Evolutionary conservation across 1,139 yeast genomes (phyloP), one percentile per base, ranked within the genome.

Genomic region (Sugiyamaella novakii): DNA sequence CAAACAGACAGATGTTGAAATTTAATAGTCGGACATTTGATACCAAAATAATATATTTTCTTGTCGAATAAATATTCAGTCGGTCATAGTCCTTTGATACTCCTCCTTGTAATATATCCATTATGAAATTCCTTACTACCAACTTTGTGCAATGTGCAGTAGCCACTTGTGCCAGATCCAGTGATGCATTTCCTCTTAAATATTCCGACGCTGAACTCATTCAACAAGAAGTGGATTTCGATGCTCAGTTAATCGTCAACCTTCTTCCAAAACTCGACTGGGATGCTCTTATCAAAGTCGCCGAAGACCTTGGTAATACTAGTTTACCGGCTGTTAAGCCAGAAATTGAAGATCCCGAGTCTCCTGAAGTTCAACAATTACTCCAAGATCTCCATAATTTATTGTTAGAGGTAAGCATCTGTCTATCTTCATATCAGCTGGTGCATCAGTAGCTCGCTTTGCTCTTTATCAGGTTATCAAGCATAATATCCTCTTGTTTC

Each of bases 131-230:
- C 62, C 74, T 92, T 37, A 91, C 98, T 27, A 87, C 98, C 36
- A 92, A 94, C 68, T 94, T 92, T 68, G 95, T 92, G 54, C 89
- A 86, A 67, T 92, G 99, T 69, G 92, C 98, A 0, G 87, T 89
- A 54, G 83, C 85, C 62, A 64, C 81, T 4, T 92, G 99, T 64
- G 87, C 84, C 51, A 72, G 81, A 24, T 78, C 92, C 7, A 78
- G 80, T 25, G 80, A 81, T 5, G 80, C 95, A 15, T 92, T 89
- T 65, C 99, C 99, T 1, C 76, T 92, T 51, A 74, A 76, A 55
- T 91, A 78, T 66, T 71, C 78, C 49, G 88, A 85, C 49, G 83
- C 92, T 61, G 79, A 84, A 59, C 72, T 92, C 45, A 83, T 79
- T 14, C 85, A 83, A 59, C 84, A 85, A 62, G 89, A 86, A 61